A percentile compares a stretch with the other conserved stretches of the same genome.
Evolutionary conservation across 495 filamentous ascomycete species (phyloP).

Genomic region (Hypoxylon intermedium): DNA sequence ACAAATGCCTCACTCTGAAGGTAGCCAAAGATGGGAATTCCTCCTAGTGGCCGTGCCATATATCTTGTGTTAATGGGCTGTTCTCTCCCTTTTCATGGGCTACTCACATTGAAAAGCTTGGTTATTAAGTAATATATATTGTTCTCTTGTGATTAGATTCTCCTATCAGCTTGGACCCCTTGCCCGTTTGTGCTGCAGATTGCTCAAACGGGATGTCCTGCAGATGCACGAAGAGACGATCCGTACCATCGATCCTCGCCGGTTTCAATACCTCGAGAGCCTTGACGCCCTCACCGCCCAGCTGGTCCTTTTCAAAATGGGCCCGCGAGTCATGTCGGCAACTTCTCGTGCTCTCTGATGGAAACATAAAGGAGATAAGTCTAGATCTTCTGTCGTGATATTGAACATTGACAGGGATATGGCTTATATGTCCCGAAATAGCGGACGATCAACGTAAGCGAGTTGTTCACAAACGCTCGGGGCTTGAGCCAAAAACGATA

Average conservation of each 20-base stretch:
- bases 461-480: slow-evolving; percentile 9
- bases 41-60: slow-evolving; percentile 4
- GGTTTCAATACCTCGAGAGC: slow-evolving; percentile 5
- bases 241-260: slow-evolving; percentile 12
- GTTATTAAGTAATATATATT: slow-evolving; percentile 15
- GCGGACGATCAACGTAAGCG: slow-evolving; percentile 30
- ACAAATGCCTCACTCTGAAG: slow-evolving; percentile 33
- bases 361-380: too few relatives aligned
- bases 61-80: slow-evolving; percentile 1
- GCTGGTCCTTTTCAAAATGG: background rate
- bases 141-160: background rate
- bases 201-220: slow-evolving; percentile 31
- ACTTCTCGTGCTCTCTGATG: background rate
- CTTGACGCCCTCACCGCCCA: slow-evolving; percentile 14
- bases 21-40: background rate
- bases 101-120: too few relatives aligned
- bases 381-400: background rate
- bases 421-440: slow-evolving; percentile 28
- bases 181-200: slow-evolving; percentile 28
- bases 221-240: slow-evolving; percentile 26
- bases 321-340: background rate
- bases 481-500: slow-evolving; percentile 24
- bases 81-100: background rate
- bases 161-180: slow-evolving; percentile 22
- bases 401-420: slow-evolving; percentile 23